phyloP scores from a whole-genome alignment of 306 rosid species.

The Astragalus glycyphyllos region DNA sequence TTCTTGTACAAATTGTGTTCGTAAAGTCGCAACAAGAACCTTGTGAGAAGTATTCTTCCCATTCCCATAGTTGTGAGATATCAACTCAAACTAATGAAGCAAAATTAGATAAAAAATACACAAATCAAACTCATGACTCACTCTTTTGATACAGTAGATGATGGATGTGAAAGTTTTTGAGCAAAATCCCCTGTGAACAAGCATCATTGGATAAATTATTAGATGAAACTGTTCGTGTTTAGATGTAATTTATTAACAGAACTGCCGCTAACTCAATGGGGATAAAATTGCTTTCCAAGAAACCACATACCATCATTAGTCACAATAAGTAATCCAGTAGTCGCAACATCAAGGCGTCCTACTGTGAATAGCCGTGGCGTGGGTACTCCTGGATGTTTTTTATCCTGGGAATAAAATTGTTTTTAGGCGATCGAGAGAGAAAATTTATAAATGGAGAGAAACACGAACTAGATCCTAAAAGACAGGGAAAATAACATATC shows the following conservation, averaged over 20 bases:
- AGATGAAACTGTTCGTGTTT: conserved; percentile 30
- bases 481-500: conserved; percentile 1
- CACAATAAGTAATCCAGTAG: conserved; percentile 90
- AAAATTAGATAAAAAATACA: not conserved
- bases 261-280: conserved; percentile 10
- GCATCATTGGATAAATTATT: conserved; percentile 39
- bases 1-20: not conserved
- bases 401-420: conserved; percentile 54
- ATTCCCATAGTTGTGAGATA: not conserved
- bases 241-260: conserved; percentile 14
- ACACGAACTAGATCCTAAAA: not conserved
- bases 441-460: not conserved
- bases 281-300: conserved; percentile 32
- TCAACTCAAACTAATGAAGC: conserved; percentile 24
- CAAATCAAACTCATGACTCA: conserved; percentile 49
- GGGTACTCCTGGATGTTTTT: conserved; percentile 68
- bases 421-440: conserved; percentile 4
- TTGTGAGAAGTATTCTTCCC: not conserved
- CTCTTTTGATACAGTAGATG: conserved; percentile 86
- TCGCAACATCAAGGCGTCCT: conserved; percentile 98
- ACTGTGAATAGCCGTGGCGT: conserved; percentile 84
- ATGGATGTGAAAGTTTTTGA: conserved; percentile 87
- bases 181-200: conserved; percentile 72
- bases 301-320: conserved; percentile 82
- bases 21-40: not conserved